Base-by-base conservation (phyloP, 176 grass and related monocot genomes). In the Tillandsia leiboldiana region DNA sequence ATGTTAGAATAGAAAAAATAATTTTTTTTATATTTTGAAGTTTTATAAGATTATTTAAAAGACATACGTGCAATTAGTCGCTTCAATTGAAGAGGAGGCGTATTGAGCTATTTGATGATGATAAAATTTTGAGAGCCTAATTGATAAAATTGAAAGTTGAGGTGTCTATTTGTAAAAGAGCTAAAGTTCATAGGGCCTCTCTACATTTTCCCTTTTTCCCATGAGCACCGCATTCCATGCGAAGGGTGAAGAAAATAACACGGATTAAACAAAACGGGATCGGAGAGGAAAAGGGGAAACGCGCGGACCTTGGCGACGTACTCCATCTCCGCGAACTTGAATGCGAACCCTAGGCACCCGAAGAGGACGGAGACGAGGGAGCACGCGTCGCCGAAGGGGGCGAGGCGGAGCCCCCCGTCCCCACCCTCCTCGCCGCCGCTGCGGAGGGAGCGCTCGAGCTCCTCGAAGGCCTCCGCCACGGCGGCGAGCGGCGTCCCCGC, bases 281-380 rank as follows among this genome's bases (percentile, higher is more conserved):
- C 29, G 22, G 12, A 14, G 23, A 9, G 0, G 47, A 28, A 26
- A 50, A 47, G 11, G 0, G 29, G 10, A 11, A 18, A 6, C 3
- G 12, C 22, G 0, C 28, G 26, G 67, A 99, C 89, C 87, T 99
- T 99, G 77, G 94, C 57, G 78, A 88, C 84, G 63, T 99, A 99
- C 80, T 99, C 89, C 64, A 90, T 80, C 89, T 99, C 94, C 51
- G 89, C 89, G 74, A 99, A 99, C 78, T 75, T 93, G 84, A 99
- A 99, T 22, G 94, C 94, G 48, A 99, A 80, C 50, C 94, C 94
- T 66, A 99, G 89, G 74, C 68, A 93, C 48, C 77, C 86, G 80
- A 99, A 99, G 61, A 93, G 80, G 28, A 99, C 77, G 73, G 90
- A 87, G 65, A 99, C 89, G 66, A 90, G 94, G 1, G 87, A 88